These are phyloP conservation scores for Akebia trifoliata DNA, from an alignment of 164 flowering plant genomes.

Conservation along the genomic window DNA sequence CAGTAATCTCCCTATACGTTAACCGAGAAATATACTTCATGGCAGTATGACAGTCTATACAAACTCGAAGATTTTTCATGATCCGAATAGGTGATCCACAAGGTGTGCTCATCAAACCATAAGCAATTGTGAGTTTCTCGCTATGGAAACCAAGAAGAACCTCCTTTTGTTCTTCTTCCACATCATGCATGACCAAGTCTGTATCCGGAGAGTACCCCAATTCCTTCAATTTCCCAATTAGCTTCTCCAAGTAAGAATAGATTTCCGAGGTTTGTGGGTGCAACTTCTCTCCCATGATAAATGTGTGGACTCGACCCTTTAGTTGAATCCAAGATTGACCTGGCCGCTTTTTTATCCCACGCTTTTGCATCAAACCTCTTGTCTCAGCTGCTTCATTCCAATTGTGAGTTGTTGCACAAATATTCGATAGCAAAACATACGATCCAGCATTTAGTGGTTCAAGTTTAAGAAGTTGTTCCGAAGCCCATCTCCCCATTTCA, in stretches of 20 bases:
- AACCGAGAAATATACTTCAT: conserved; percentile 44
- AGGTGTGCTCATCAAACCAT: conserved; percentile 37
- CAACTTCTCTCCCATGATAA: conserved; percentile 35
- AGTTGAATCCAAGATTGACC: conserved; percentile 63
- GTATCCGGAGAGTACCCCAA: conserved; percentile 34
- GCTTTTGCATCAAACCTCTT: conserved; percentile 49
- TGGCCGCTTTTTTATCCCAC: conserved; percentile 43
- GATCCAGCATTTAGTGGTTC: conserved; percentile 37
- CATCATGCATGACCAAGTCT: conserved; percentile 33
- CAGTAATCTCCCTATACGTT: conserved; percentile 36
- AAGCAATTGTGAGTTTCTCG: conserved; percentile 45
- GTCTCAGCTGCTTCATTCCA: conserved; percentile 57
- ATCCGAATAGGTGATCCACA: conserved; percentile 28
- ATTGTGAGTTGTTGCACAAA: conserved; percentile 29
- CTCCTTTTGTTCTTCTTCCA: conserved; percentile 45
- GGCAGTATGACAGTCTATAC: conserved; percentile 47
- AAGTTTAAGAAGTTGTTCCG: conserved; percentile 36
- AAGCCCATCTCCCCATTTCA: conserved; percentile 44
- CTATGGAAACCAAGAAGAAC: conserved; percentile 41
- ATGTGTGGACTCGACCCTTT: conserved; percentile 34
- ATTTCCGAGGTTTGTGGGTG: conserved; percentile 31
- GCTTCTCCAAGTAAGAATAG: conserved; percentile 34
- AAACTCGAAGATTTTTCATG: conserved; percentile 50
- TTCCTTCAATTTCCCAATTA: conserved; percentile 37
- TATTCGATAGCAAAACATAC: conserved; percentile 48